A percentile compares a stretch with the other conserved stretches of the same genome.
phyloP scores from a whole-genome alignment of 2,329 filamentous ascomycete genomes.

The Aspergillus sp. region DNA sequence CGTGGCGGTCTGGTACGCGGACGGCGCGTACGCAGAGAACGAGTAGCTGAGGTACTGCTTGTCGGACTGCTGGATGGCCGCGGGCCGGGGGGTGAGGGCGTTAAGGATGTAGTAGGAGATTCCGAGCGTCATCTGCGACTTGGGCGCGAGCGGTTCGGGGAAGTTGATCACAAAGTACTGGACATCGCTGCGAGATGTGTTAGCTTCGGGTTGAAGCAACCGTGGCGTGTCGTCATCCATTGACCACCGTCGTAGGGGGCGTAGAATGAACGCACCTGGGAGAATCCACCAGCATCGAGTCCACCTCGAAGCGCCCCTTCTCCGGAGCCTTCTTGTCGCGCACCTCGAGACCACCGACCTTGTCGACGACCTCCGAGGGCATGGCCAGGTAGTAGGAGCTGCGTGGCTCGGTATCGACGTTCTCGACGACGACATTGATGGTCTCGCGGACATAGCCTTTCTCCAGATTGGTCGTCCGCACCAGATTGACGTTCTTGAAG shows the following conservation, averaged over 20 bases:
- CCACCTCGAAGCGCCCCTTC: conserved; percentile 66
- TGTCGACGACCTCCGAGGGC: conserved; percentile 69
- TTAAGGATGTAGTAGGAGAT: conserved; percentile 82
- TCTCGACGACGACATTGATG: conserved; percentile 93
- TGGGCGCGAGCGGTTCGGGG: conserved; percentile 70
- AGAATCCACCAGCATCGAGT: conserved; percentile 63
- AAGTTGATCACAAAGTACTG: conserved; percentile 86
- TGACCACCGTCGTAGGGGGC: conserved; percentile 51
- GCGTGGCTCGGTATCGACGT: conserved; percentile 74
- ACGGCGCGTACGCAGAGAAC: conserved; percentile 82
- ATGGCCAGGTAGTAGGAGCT: conserved; percentile 91
- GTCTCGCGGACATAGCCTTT: conserved; percentile 89
- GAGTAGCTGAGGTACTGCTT: conserved; percentile 83
- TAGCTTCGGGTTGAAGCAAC: conserved; percentile 9
- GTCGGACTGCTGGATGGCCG: conserved; percentile 77
- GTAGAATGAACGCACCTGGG: conserved; percentile 41
- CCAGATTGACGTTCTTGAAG: conserved; percentile 90
- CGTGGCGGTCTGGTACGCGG: conserved; percentile 80
- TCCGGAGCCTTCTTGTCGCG: conserved; percentile 82
- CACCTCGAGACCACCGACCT: conserved; percentile 83
- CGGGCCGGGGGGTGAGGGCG: conserved; percentile 76
- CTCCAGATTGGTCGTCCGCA: conserved; percentile 86
- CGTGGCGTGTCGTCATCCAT: conserved; percentile 20
- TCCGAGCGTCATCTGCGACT: conserved; percentile 77
- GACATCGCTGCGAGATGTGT: conserved; percentile 52